phyloP scores from a whole-genome alignment of 1,284 basidiomycete species.

The Pascua guehoae region DNA sequence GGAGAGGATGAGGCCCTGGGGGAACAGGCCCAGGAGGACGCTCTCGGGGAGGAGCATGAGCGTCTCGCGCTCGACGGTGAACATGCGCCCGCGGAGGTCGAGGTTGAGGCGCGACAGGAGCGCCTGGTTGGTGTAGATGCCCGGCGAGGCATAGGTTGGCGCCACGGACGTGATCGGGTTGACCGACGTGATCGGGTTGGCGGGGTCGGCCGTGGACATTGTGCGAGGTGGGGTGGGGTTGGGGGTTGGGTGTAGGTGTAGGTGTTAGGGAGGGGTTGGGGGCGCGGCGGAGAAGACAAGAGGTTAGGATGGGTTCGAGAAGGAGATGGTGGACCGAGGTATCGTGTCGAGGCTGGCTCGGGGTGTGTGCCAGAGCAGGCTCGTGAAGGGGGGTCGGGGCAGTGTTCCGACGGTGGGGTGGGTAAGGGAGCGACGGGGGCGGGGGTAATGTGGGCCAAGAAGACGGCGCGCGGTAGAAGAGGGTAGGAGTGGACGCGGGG shows the following conservation, averaged over 20 bases:
- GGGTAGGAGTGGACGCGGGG: too few relatives aligned
- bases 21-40: constrained; percentile 92
- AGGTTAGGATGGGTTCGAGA: too few relatives aligned
- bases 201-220: constrained; percentile 31
- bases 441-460: too few relatives aligned
- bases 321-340: too few relatives aligned
- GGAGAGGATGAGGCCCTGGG: constrained; percentile 91
- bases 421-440: too few relatives aligned
- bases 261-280: not conserved
- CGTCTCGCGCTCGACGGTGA: constrained; percentile 93
- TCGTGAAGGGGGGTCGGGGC: too few relatives aligned
- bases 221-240: not conserved
- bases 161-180: constrained; percentile 73
- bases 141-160: constrained; percentile 45
- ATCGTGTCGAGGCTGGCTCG: too few relatives aligned
- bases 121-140: constrained; percentile 51
- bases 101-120: constrained; percentile 81
- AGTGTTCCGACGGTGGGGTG: too few relatives aligned
- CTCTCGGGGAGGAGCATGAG: constrained; percentile 99
- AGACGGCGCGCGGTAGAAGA: too few relatives aligned
- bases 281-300: not conserved
- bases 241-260: not conserved
- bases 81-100: constrained; percentile 84
- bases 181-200: constrained; percentile 49
- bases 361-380: too few relatives aligned